A percentile compares a stretch with the other conserved stretches of the same genome.
phyloP scores from a whole-genome alignment of 2,329 filamentous ascomycete genomes.

The Fusarium nelsonii region DNA sequence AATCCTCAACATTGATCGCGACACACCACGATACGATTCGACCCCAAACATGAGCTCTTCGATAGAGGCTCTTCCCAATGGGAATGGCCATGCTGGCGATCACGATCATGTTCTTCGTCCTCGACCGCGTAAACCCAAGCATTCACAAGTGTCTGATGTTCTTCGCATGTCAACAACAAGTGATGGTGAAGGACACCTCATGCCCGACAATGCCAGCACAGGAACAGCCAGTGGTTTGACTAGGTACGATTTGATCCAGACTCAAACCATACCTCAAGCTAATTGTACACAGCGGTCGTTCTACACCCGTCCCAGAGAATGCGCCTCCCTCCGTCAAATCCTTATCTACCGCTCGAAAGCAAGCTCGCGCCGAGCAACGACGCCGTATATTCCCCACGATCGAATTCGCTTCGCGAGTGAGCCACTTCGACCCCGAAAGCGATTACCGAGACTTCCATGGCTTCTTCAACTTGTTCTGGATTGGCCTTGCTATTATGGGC shows the following conservation, averaged over 20 bases:
- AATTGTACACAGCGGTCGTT: slow-evolving; percentile 72
- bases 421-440: slow-evolving; percentile 92
- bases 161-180: slow-evolving; percentile 54
- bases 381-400: slow-evolving; percentile 92
- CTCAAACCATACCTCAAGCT: slow-evolving; percentile 7
- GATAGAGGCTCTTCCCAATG: slow-evolving; percentile 47
- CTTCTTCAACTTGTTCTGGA: slow-evolving; percentile 99
- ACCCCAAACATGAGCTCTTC: slow-evolving; percentile 48
- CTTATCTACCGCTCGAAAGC: slow-evolving; percentile 85
- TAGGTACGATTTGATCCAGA: slow-evolving; percentile 54
- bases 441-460: slow-evolving; percentile 95
- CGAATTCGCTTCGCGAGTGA: slow-evolving; percentile 89
- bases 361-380: slow-evolving; percentile 82
- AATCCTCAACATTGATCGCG: slow-evolving; percentile 21
- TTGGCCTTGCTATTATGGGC: slow-evolving; percentile 95
- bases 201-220: slow-evolving; percentile 50
- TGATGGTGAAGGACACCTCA: slow-evolving; percentile 53
- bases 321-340: slow-evolving; percentile 92
- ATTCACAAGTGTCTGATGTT: slow-evolving; percentile 60
- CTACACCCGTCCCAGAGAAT: slow-evolving; percentile 87
- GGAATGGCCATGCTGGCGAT: slow-evolving; percentile 45
- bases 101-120: slow-evolving; percentile 62
- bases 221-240: slow-evolving; percentile 57
- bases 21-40: slow-evolving; percentile 5
- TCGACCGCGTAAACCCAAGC: slow-evolving; percentile 63